phyloP scores from a whole-genome alignment of 371 early-diverging fungal genomes.

The Mucor racemosus region DNA sequence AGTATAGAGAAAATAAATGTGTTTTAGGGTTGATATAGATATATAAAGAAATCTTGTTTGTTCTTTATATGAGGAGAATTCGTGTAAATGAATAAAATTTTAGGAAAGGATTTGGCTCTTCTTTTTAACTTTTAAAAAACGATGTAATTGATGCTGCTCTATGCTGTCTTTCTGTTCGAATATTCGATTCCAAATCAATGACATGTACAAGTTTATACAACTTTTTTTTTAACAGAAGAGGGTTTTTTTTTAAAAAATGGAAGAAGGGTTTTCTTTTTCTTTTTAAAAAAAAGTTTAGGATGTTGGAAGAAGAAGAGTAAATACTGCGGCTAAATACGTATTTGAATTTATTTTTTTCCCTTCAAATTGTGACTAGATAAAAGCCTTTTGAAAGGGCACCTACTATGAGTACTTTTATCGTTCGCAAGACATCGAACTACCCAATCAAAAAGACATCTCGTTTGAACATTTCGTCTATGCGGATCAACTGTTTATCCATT shows the following conservation, averaged over 20 bases:
- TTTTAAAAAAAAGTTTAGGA: conserved; percentile 6
- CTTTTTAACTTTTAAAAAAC: conserved; percentile 54
- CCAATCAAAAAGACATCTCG: too few species aligned
- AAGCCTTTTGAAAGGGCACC: too few species aligned
- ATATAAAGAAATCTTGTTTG: conserved; percentile 5
- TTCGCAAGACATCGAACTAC: too few species aligned
- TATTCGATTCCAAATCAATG: conserved; percentile 49
- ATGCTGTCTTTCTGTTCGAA: conserved; percentile 50
- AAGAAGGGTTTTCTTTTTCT: conserved; percentile 2
- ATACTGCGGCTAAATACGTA: not conserved
- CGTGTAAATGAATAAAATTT: not conserved
- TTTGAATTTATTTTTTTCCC: too few species aligned
- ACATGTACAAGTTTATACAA: conserved; percentile 50
- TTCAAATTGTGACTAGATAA: too few species aligned
- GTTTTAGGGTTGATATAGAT: not conserved
- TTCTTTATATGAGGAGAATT: not conserved
- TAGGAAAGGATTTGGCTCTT: conserved; percentile 34
- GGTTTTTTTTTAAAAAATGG: conserved; percentile 9
- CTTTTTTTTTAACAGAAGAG: conserved; percentile 6
- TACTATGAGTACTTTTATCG: too few species aligned
- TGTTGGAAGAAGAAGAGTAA: not conserved
- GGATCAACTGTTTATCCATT: too few species aligned
- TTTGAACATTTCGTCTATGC: too few species aligned
- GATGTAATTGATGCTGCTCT: conserved; percentile 47
- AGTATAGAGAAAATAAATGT: conserved; percentile 2